phyloP scores from a whole-genome alignment of 371 early-diverging fungal species.

The Actinomucor elegans region DNA sequence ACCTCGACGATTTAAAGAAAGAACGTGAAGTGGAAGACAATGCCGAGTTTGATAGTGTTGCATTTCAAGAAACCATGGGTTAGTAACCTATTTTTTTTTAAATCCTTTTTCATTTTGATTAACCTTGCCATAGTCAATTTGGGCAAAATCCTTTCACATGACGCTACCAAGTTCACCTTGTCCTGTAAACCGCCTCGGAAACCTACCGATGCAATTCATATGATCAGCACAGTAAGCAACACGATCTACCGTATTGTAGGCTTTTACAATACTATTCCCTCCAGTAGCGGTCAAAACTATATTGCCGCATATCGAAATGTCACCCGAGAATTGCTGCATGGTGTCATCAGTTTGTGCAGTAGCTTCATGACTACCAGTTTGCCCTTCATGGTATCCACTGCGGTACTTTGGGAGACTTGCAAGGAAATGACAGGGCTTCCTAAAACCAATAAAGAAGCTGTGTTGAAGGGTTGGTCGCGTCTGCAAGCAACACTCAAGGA shows the following conservation, averaged over 20 bases:
- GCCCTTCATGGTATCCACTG: slow-evolving; percentile 44
- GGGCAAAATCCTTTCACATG: slow-evolving; percentile 38
- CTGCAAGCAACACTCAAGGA: slow-evolving; percentile 27
- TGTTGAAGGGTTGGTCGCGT: slow-evolving; percentile 16
- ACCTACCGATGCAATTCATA: slow-evolving; percentile 31
- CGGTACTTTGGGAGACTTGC: slow-evolving; percentile 47
- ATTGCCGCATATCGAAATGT: slow-evolving; percentile 18
- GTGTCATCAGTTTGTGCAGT: slow-evolving; percentile 26
- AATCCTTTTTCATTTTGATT: too few species aligned
- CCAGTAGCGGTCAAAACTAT: slow-evolving; percentile 20
- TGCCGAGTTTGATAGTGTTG: slow-evolving; percentile 24
- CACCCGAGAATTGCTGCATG: slow-evolving; percentile 23
- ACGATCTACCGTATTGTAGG: slow-evolving; percentile 41
- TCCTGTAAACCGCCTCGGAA: slow-evolving; percentile 54
- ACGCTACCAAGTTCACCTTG: slow-evolving; percentile 48
- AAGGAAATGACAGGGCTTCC: slow-evolving; percentile 24
- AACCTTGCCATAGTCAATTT: slow-evolving; percentile 31
- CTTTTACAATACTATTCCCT: slow-evolving; percentile 40
- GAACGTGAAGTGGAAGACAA: slow-evolving; percentile 14
- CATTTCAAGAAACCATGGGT: slow-evolving; percentile 36
- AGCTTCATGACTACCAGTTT: slow-evolving; percentile 23
- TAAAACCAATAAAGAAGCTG: slow-evolving; percentile 36
- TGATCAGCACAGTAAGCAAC: slow-evolving; percentile 41
- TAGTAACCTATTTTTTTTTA: neutral
- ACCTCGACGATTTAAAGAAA: slow-evolving; percentile 31